Evolutionary conservation across 1,139 yeast species (phyloP), one percentile per base, ranked within the genome.

Genomic region (Candida sp.): DNA sequence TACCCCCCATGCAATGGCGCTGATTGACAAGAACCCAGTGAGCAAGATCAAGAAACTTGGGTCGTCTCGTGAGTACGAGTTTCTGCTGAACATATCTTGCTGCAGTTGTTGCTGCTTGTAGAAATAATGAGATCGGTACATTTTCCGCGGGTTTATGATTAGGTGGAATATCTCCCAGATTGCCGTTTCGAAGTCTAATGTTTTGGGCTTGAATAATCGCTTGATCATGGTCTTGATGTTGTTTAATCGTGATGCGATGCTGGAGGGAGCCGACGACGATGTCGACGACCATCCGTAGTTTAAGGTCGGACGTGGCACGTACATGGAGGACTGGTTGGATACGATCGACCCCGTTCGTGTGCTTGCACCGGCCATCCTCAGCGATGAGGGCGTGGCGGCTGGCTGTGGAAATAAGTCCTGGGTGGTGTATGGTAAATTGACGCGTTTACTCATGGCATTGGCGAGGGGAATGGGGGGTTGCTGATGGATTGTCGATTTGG

Each of bases 1-100:
- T 48, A 90, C 68, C 1, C 97, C 97, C 98, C 98, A 92, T 4
- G 93, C 96, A 33, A 92, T 63, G 0, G 97, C 97, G 57, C 94
- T 85, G 11, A 90, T 67, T 2, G 84, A 77, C 31, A 92, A 70
- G 54, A 91, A 80, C 1, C 77, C 72, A 12, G 91, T 82, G 48
- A 91, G 74, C 44, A 92, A 72, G 41, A 92, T 81, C 52, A 90
- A 84, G 65, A 92, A 92, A 33, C 96, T 86, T 0, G 98, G 98
- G 65, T 92, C 98, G 65, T 92, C 98, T 58, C 98, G 76, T 0
- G 96, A 86, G 85, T 94, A 90, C 55, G 70, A 68, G 46, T 63
- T 64, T 12, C 73, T 70, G 50, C 60, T 65, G 35, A 46, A 59
- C 61, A 12, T 62, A 54, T 43, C 64, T 57, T 28, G 45, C 23